Base-by-base conservation (phyloP, 2,329 filamentous ascomycete genomes). In the Botrytis paeoniae region DNA sequence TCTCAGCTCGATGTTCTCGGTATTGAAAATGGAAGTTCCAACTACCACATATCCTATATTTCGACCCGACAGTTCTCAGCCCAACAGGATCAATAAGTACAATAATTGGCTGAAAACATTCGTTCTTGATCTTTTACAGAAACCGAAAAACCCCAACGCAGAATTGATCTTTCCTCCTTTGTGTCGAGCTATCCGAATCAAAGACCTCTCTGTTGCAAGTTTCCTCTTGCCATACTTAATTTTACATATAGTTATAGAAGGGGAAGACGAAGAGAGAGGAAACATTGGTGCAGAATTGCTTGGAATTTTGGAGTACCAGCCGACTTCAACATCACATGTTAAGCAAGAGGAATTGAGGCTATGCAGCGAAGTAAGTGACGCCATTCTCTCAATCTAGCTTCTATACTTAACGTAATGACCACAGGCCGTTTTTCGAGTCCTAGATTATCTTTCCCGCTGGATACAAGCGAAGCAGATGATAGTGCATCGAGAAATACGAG, bases 391-490 rank as follows among this genome's bases (percentile, higher is more conserved):
- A 12, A 18, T 16, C 59, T 25, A 62, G 59, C 39, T 10, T 14
- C 78, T 82, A 72, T n/a, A 4, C 25, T 43, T 18, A 79, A 83
- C n/a, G 22, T 54, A 83, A 69, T 29, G 32, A 69, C 48, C 48
- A 35, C 73, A 96, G 92, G 94, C 92, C 73, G 91, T 98, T 2
- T 99, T 99, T 81, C 89, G 92, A 64, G 89, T 97, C 6, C 86
- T 99, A 0, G 97, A 99, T 81, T 98, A 99, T 81, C 88, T 95
- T 74, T 94, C 94, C 79, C 88, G 92, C 76, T 99, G 95, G 94
- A 84, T 97, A 37, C 94, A 97, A 78, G 89, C 91, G 71, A 97
- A 77, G 62, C 78, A 80, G 12, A n/a, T 22, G 12, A 37, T 32
- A 14, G 39, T 41, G 7, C 20, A 32, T 57, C 35, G 48, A 32